Evolutionary conservation across 768 basidiomycete genomes (phyloP), one percentile per base, ranked within the genome.

Genomic region (Hericium alpestre): DNA sequence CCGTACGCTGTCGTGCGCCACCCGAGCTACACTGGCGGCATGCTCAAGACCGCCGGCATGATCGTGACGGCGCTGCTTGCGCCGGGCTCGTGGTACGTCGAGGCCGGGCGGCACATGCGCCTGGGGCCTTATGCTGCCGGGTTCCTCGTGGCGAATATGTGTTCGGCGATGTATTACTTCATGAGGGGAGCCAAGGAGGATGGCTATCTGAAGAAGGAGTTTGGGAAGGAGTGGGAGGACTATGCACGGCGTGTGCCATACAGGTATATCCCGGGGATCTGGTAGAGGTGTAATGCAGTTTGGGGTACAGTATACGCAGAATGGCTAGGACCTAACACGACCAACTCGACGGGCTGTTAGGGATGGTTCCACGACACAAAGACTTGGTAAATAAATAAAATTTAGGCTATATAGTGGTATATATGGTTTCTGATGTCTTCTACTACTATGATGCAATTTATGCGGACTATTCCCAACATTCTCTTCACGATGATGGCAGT

Each of bases 1-100:
- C 52, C 52, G 38, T 53, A 53, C 37, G 32, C 52, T 13, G 11
- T 38, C 38, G 52, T 53, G 13, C 52, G 52, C 18, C 52, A 53
- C 38, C 52, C 52, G n/a, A 53, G 55, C 58, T 62, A 62, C 58
- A 59, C 58, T 22, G 41, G 22, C 53, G 9, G n/a, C 7, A 22
- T 41, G 8, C 12, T 54, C 3, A 22, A 38, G 22, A 15, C 27
- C 1, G 6, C 8, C 32, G 53, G 53, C 23, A 8, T 54, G 20
- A 7, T 38, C 15, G 16, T 20, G 13, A 13, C 13, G 8, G 8
- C 9, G 39, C 40, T 54, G 13, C 7, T 13, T 6, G 12, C 22
- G 15, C 39, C 39, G 8, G 23, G 12, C n/a, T 54, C 23, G 40
- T 54, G 53, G 53, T 23, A n/a, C 43, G 32, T 16, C 16, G 53